Conservation (phyloP, 2,329 filamentous ascomycete genomes). For the Pseudocercospora musae region DNA sequence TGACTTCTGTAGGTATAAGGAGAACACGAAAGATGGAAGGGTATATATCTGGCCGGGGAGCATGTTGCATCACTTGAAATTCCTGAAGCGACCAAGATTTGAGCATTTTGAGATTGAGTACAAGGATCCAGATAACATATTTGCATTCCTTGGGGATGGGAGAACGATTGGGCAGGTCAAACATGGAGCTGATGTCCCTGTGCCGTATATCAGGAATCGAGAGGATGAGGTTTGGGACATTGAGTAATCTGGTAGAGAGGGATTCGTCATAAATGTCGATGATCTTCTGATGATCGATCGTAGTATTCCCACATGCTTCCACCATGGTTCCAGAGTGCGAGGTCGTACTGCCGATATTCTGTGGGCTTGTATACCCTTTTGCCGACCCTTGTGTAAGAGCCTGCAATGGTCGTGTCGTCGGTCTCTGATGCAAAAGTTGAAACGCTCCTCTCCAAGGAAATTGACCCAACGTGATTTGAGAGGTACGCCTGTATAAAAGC, state of each 20-base stretch:
- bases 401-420: too few species aligned
- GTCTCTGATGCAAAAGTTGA: too few species aligned
- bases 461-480: too few species aligned
- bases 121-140: slow-evolving; percentile 40
- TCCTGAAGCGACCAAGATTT: slow-evolving; percentile 38
- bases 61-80: slow-evolving; percentile 26
- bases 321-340: too few species aligned
- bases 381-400: too few species aligned
- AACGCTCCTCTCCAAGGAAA: too few species aligned
- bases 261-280: not conserved
- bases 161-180: slow-evolving; percentile 36
- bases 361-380: too few species aligned
- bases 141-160: slow-evolving; percentile 49
- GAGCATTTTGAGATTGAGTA: slow-evolving; percentile 51
- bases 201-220: slow-evolving; percentile 21
- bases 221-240: slow-evolving; percentile 21
- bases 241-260: slow-evolving; percentile 5
- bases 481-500: too few species aligned
- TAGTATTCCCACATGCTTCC: too few species aligned
- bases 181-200: slow-evolving; percentile 18
- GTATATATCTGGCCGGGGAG: slow-evolving; percentile 33
- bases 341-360: too few species aligned
- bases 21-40: slow-evolving; percentile 32
- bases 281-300: too few species aligned
- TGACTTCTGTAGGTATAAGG: slow-evolving; percentile 18